phyloP scores from a whole-genome alignment of 176 grass and related monocot species.

The Rhynchospora tenuis region DNA sequence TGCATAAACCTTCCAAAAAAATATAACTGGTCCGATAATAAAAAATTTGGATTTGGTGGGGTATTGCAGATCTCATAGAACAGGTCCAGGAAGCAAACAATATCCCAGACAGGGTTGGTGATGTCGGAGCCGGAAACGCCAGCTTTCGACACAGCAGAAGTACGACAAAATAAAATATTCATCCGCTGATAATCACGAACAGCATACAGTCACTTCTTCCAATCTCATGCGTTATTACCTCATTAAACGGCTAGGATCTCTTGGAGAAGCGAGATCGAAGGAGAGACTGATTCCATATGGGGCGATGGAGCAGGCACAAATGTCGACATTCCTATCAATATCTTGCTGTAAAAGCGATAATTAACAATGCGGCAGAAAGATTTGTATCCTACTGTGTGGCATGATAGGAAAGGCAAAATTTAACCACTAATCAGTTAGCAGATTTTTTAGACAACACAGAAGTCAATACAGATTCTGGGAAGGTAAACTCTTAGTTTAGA shows the following conservation, averaged over 20 bases:
- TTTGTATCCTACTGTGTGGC: not conserved
- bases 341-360: not conserved
- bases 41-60: not conserved
- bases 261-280: not conserved
- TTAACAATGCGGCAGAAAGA: not conserved
- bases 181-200: not conserved
- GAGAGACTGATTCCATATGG: not conserved
- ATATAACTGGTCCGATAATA: not conserved
- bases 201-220: not conserved
- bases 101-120: not conserved
- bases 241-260: not conserved
- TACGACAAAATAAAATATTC: not conserved
- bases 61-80: not conserved
- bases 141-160: not conserved
- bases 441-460: not conserved
- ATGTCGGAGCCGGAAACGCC: not conserved
- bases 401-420: not conserved
- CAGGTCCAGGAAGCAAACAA: not conserved
- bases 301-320: not conserved
- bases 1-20: not conserved
- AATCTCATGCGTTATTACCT: not conserved
- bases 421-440: not conserved
- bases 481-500: not conserved
- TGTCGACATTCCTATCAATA: conserved; percentile 15
- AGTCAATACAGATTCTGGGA: not conserved